Percentiles rank a stretch among this genome's conserved stretches.
Evolutionary conservation across 2,329 filamentous ascomycete species (phyloP).

Genomic region (Dichotomopilus funicola): DNA sequence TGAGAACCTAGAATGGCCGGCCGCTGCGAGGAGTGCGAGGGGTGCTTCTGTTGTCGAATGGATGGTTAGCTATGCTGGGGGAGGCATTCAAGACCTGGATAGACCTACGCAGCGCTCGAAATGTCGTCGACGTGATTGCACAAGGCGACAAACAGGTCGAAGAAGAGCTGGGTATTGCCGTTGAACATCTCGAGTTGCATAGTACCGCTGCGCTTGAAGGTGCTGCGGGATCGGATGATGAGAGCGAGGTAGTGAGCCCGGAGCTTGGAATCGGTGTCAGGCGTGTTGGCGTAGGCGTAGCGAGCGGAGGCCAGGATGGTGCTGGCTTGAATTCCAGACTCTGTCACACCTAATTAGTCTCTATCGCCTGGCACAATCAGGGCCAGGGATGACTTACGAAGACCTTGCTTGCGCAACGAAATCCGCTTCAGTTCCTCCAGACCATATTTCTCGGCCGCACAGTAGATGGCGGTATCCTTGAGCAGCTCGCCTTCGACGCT

Average conservation of each 20-base stretch:
- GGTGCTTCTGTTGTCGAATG: constrained; percentile 28
- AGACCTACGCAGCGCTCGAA: constrained; percentile 49
- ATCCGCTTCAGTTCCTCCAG: constrained; percentile 80
- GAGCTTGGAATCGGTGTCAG: constrained; percentile 83
- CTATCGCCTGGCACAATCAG: neutral
- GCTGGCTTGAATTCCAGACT: constrained; percentile 74
- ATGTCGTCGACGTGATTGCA: constrained; percentile 81
- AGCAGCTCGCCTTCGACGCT: constrained; percentile 61
- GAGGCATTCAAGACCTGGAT: neutral
- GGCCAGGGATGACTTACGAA: constrained; percentile 46
- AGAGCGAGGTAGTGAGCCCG: constrained; percentile 86
- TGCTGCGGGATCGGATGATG: constrained; percentile 80
- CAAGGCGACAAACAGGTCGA: constrained; percentile 87
- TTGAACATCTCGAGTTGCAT: constrained; percentile 94
- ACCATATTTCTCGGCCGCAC: constrained; percentile 76
- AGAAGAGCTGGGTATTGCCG: constrained; percentile 77
- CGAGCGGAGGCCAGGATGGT: constrained; percentile 84
- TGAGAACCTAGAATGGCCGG: constrained; percentile 31
- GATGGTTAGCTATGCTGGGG: neutral
- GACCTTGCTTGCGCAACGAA: constrained; percentile 79
- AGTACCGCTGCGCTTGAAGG: constrained; percentile 88
- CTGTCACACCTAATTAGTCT: constrained; percentile 27
- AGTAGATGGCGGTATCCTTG: constrained; percentile 89
- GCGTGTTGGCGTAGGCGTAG: constrained; percentile 83
- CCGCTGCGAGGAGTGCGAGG: constrained; percentile 45